Conservation (phyloP, 805 yeast genomes). For the Nadsonia fulvescens region DNA sequence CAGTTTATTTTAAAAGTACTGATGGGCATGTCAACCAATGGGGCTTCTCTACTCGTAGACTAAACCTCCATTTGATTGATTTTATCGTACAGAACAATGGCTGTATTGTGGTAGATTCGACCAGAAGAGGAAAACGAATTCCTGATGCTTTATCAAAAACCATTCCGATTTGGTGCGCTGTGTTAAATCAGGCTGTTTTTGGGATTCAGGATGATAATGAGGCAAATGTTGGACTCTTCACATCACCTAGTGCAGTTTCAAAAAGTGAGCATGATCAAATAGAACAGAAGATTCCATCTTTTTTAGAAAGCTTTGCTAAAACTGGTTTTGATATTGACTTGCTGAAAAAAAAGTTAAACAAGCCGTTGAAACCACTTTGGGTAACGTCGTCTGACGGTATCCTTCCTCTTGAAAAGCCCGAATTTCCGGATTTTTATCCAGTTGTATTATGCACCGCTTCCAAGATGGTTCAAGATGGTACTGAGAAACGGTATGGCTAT, state of each 20-base stretch:
- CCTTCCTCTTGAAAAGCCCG: conserved; percentile 21
- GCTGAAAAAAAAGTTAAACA: conserved; percentile 21
- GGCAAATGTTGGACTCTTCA: conserved; percentile 19
- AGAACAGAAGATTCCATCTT: conserved; percentile 25
- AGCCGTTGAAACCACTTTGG: conserved; percentile 54
- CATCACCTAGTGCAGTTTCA: conserved; percentile 39
- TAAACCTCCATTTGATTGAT: conserved; percentile 55
- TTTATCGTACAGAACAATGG: conserved; percentile 28
- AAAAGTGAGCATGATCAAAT: conserved; percentile 39
- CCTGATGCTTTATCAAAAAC: conserved; percentile 84
- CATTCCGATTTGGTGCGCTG: conserved; percentile 83
- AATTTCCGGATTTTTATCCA: conserved; percentile 23
- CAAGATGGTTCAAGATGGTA: conserved; percentile 40
- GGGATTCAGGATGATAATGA: conserved; percentile 31
- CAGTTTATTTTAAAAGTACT: conserved; percentile 72
- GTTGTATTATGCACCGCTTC: conserved; percentile 45
- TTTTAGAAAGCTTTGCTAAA: conserved; percentile 27
- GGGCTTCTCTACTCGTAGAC: conserved; percentile 55
- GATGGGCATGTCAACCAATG: conserved; percentile 79
- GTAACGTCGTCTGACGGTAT: conserved; percentile 32
- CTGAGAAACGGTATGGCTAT: conserved; percentile 27
- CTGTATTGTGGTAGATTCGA: conserved; percentile 57
- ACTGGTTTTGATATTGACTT: conserved; percentile 24
- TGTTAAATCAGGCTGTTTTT: conserved; percentile 37
- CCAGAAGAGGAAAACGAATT: conserved; percentile 65